Conservation (phyloP, 306 rosid species). For the Trichosanthes truncata region DNA sequence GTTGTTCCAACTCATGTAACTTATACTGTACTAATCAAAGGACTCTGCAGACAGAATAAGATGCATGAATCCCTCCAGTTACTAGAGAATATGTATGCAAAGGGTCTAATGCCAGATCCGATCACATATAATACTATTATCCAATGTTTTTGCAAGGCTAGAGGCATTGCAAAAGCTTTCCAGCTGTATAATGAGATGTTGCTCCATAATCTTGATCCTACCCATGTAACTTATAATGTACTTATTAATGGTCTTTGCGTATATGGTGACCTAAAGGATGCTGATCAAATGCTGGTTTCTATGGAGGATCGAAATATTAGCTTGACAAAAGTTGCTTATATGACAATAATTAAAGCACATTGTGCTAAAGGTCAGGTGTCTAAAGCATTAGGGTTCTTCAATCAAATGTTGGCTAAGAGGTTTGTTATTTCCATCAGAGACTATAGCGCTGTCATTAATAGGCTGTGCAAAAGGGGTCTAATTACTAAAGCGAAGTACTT, state of each 20-base stretch:
- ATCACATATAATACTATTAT: constrained; percentile 36
- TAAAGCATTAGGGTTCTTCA: constrained; percentile 29
- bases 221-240: constrained; percentile 35
- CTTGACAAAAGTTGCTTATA: constrained; percentile 35
- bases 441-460: constrained; percentile 40
- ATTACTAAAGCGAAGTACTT: constrained; percentile 31
- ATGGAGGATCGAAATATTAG: constrained; percentile 18
- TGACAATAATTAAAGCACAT: constrained; percentile 36
- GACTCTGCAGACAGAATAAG: constrained; percentile 33
- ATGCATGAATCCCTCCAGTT: constrained; percentile 27
- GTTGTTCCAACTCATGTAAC: constrained; percentile 34
- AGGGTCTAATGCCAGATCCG: constrained; percentile 37
- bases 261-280: constrained; percentile 36
- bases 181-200: constrained; percentile 38
- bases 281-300: constrained; percentile 30
- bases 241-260: constrained; percentile 43
- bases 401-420: constrained; percentile 27
- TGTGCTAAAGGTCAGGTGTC: constrained; percentile 37
- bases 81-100: constrained; percentile 23
- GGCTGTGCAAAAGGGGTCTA: constrained; percentile 40
- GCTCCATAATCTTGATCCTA: constrained; percentile 33
- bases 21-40: constrained; percentile 36
- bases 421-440: constrained; percentile 33
- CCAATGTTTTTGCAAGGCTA: constrained; percentile 35
- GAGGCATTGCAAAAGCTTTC: constrained; percentile 30